Evolutionary conservation across 2,329 filamentous ascomycete species (phyloP), one percentile per base, ranked within the genome.

Genomic region (Epichloe hybrida): DNA sequence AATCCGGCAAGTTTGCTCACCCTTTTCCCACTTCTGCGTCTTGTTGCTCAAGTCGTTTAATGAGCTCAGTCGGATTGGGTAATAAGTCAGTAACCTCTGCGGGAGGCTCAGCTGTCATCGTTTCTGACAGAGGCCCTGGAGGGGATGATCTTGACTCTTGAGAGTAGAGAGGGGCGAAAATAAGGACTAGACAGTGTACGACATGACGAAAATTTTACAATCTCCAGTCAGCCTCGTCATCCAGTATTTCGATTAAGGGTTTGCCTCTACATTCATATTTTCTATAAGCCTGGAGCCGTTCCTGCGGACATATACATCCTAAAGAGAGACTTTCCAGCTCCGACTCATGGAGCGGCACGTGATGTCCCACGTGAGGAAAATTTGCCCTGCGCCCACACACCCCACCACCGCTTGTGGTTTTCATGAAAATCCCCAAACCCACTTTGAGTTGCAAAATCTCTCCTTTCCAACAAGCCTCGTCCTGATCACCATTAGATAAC

Each of bases 401-500:
- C 60, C 58, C 62, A 59, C 61, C 61, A 52, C 51, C 53, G 44
- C 51, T 46, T 17, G 37, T 40, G 43, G 46, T 23, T 46, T 42
- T 54, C 53, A 51, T 52, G 55, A 55, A 60, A 61, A 54, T 52
- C 49, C 48, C 52, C 51, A 51, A 54, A 46, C 49, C 50, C 36
- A 35, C 34, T 48, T 40, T 45, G 40, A 49, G 2, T 48, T 15
- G 31, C 49, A 37, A 50, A 55, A 54, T 39, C 41, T 49, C 53
- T 52, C 52, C n/a, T n/a, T n/a, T 13, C 40, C 50, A 61, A 61
- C 60, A 57, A 60, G 57, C 51, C 59, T 55, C 63, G 62, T 64
- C 64, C 67, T 57, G 66, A 68, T 77, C 80, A 87, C 84, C 84
- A 86, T 80, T 86, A 85, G 81, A 83, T 79, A 61, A 57, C 57